These are phyloP conservation scores for Panaeolus papilionaceus DNA, from an alignment of 768 basidiomycete genomes.

Conservation along the genomic window DNA sequence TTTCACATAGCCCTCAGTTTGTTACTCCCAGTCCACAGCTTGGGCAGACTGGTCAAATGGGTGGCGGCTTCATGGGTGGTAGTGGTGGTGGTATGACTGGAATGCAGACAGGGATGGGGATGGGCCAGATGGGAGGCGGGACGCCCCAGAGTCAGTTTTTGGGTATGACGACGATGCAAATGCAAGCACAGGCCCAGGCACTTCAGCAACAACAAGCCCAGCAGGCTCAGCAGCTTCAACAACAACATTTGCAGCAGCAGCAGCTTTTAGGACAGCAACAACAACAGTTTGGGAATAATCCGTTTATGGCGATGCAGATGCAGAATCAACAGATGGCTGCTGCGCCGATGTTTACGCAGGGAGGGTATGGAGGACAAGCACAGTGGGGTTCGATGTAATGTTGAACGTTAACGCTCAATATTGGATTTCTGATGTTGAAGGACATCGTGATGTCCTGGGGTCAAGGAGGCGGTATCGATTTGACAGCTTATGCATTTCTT, in stretches of 20 bases:
- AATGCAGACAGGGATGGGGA: conserved; percentile 40
- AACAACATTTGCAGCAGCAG: not conserved
- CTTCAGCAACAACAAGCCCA: conserved; percentile 27
- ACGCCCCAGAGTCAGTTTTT: conserved; percentile 36
- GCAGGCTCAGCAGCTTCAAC: conserved; percentile 24
- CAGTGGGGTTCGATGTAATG: conserved; percentile 48
- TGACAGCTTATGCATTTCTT: not conserved
- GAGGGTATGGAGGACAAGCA: conserved; percentile 29
- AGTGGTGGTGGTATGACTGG: conserved; percentile 10
- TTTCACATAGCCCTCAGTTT: conserved; percentile 33
- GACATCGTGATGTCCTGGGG: conserved; percentile 1
- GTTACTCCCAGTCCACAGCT: conserved; percentile 44
- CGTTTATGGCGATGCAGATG: conserved; percentile 22
- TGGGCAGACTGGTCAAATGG: conserved; percentile 26
- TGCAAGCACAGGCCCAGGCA: conserved; percentile 38
- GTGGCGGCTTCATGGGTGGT: conserved; percentile 16
- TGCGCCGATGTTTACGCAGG: conserved; percentile 38
- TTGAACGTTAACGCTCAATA: too few relatives aligned
- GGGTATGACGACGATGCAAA: conserved; percentile 38
- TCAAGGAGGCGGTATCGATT: not conserved
- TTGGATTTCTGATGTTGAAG: too few relatives aligned
- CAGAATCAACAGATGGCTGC: conserved; percentile 20
- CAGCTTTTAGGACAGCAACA: not conserved
- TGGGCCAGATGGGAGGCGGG: conserved; percentile 21
- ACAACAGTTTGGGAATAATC: conserved; percentile 18